phyloP scores from a whole-genome alignment of 2,329 filamentous ascomycete genomes.

The Neonectria magnoliae region DNA sequence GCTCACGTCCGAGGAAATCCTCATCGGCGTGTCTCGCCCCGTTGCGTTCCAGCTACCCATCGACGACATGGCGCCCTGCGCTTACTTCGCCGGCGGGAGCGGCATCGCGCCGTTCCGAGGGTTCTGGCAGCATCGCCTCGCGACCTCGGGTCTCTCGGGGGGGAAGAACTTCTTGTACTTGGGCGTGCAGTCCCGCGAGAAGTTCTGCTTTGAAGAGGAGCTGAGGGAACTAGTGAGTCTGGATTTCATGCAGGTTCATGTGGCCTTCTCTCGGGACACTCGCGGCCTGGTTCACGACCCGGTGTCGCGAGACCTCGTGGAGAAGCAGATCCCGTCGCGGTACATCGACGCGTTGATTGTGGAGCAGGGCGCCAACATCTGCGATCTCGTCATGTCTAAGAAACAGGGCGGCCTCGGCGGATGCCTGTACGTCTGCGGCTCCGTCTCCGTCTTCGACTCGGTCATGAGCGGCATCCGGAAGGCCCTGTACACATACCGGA shows the following conservation, averaged over 20 bases:
- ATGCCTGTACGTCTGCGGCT: constrained; percentile 46
- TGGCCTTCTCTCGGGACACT: constrained; percentile 62
- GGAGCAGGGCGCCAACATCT: constrained; percentile 61
- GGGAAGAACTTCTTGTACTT: constrained; percentile 61
- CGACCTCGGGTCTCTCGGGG: constrained; percentile 47
- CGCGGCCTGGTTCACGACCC: constrained; percentile 58
- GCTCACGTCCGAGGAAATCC: constrained; percentile 56
- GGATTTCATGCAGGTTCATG: constrained; percentile 62
- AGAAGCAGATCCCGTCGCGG: constrained; percentile 59
- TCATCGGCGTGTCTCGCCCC: constrained; percentile 63
- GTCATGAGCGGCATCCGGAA: constrained; percentile 66
- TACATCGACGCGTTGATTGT: constrained; percentile 64
- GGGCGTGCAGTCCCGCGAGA: constrained; percentile 62
- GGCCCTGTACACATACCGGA: constrained; percentile 63
- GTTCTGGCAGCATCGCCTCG: constrained; percentile 60
- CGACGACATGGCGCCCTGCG: constrained; percentile 60
- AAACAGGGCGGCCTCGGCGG: constrained; percentile 61
- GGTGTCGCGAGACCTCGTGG: constrained; percentile 54
- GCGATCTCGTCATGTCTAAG: constrained; percentile 66
- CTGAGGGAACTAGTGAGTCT: constrained; percentile 48
- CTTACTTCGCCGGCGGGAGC: constrained; percentile 63
- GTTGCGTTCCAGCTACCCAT: constrained; percentile 62
- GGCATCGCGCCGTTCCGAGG: constrained; percentile 64
- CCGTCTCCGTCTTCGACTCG: constrained; percentile 53
- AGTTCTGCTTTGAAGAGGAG: constrained; percentile 43